Evolutionary conservation across 2,329 filamentous ascomycete species (phyloP), one percentile per base, ranked within the genome.

Genomic region (Diaporthe nobilis): DNA sequence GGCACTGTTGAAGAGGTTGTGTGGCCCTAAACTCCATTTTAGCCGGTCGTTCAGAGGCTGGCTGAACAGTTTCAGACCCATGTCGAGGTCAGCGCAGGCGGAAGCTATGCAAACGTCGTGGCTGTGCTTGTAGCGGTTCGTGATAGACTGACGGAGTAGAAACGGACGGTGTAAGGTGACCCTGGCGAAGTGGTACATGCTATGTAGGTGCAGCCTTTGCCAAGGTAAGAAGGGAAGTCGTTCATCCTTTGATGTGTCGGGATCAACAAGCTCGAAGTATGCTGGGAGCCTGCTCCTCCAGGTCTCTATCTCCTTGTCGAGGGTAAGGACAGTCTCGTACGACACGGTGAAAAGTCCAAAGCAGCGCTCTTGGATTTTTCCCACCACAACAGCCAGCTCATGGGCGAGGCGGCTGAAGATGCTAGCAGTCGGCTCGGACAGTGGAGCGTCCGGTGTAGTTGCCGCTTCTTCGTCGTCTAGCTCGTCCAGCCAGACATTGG

Each of bases 1-100:
- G 2, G 85, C 85, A 74, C 84, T 85, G 75, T 86, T 86, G 79
- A 86, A 86, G 8, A 86, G 81, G 51, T 85, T 83, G 47, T 84
- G 84, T 44, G 83, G 81, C 1, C 82, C 84, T 0, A 84, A 74
- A 7, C 81, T 81, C 80, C 81, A 83, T 65, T 82, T 83, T 55
- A 84, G 77, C 1, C 84, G 79, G 42, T 85, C 84, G 0, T 79
- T 82, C 20, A 82, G 80, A 9, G 79, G 79, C 49, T 81, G 79
- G 20, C 78, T 76, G 42, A 84, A 80, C n/a, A 82, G 80, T 22
- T 80, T 78, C 12, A 86, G 80, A 13, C 82, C 78, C 77, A 84
- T 83, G 28, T 81, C 82, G 13, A 86, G 81, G 60, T 86, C 85
- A 0, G 84, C 84, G 74, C 85, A 86, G 8, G 84, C 84, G 0